These are phyloP conservation scores for Polytrichum commune DNA, from an alignment of 225 moss, liverwort and hornwort species.

Conservation along the genomic window DNA sequence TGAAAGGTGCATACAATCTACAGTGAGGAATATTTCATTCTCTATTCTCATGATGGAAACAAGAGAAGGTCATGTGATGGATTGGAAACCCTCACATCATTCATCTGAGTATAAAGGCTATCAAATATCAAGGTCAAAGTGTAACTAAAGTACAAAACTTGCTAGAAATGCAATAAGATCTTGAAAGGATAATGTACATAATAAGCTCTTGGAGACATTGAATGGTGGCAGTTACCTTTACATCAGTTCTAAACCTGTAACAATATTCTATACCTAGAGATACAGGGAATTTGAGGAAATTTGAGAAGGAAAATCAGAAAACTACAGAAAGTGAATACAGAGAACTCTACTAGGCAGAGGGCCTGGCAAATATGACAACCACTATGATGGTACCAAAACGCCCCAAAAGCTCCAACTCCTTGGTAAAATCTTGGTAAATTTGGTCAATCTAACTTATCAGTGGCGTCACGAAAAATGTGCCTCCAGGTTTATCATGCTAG, in stretches of 20 bases:
- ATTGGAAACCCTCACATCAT: too few relatives aligned
- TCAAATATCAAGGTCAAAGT: neutral
- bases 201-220: slow-evolving; percentile 5
- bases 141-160: neutral
- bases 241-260: neutral
- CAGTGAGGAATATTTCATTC: too few relatives aligned
- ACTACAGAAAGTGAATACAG: slow-evolving; percentile 2
- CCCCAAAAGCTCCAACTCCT: neutral
- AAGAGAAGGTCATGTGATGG: too few relatives aligned
- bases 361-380: slow-evolving; percentile 4
- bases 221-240: slow-evolving; percentile 1
- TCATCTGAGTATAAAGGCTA: neutral
- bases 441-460: neutral
- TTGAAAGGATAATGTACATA: slow-evolving; percentile 3
- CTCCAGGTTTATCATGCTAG: slow-evolving; percentile 1
- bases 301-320: neutral
- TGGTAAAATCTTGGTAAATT: neutral
- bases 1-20: too few relatives aligned
- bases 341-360: neutral
- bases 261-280: slow-evolving; percentile 5
- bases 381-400: neutral
- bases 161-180: neutral
- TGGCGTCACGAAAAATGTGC: neutral
- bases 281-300: slow-evolving; percentile 1
- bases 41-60: too few relatives aligned